Conservation (phyloP, 768 basidiomycete species). For the Kwoniella dendrophila region DNA sequence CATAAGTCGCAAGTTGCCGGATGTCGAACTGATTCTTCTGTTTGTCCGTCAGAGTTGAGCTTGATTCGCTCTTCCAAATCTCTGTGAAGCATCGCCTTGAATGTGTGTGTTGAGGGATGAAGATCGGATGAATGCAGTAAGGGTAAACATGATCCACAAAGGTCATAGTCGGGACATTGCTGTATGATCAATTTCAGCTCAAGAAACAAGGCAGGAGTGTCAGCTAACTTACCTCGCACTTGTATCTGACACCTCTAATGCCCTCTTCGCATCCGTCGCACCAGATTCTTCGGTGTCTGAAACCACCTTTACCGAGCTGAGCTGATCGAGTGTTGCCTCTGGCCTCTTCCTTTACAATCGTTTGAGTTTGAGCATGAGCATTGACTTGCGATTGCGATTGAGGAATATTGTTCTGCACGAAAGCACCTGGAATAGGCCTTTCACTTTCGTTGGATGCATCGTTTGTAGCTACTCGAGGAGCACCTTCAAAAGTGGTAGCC, state of each 20-base stretch:
- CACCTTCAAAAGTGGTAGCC: conserved; percentile 44
- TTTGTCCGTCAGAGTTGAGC: conserved; percentile 17
- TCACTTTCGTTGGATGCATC: conserved; percentile 25
- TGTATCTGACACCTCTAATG: conserved; percentile 51
- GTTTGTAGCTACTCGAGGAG: conserved; percentile 24
- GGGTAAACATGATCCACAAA: conserved; percentile 52
- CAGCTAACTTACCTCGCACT: conserved; percentile 46
- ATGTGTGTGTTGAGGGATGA: conserved; percentile 46
- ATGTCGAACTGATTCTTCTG: conserved; percentile 27
- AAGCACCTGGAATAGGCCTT: conserved; percentile 46
- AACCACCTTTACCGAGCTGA: conserved; percentile 39
- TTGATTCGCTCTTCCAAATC: conserved; percentile 46
- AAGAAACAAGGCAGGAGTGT: background rate
- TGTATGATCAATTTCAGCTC: conserved; percentile 1
- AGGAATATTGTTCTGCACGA: conserved; percentile 30
- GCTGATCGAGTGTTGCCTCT: conserved; percentile 14
- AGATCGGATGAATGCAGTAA: conserved; percentile 43
- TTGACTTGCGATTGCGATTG: conserved; percentile 15
- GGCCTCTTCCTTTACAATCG: conserved; percentile 19
- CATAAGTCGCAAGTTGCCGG: conserved; percentile 50
- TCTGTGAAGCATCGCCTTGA: conserved; percentile 51
- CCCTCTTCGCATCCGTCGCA: conserved; percentile 43
- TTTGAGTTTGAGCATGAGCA: conserved; percentile 22
- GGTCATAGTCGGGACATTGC: conserved; percentile 52
- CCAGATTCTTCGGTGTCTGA: conserved; percentile 43